Base-by-base conservation (phyloP, 2,329 filamentous ascomycete species). In the Penicillium olsonii region DNA sequence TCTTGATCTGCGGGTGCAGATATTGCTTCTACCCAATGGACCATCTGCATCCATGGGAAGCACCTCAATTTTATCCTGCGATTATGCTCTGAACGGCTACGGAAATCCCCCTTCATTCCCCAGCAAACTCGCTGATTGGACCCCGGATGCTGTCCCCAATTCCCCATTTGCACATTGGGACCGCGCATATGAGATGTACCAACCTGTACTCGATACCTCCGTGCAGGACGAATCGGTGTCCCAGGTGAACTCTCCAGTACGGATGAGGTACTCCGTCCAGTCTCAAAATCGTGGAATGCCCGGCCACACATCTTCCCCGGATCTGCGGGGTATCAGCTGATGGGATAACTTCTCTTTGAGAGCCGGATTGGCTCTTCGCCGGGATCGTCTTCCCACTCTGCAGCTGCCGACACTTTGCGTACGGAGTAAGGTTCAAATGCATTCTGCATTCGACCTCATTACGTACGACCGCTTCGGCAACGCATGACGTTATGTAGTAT, bases 281-380 rank as follows among this genome's bases (percentile, higher is more conserved):
- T n/a, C n/a, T n/a, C n/a, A n/a, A n/a, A n/a, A n/a, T n/a, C n/a
- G n/a, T 33, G 42, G 42, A 37, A 44, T 44, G 42, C 12, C 34
- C 42, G 42, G 12, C 29, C 38, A 42, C 40, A 26, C 29, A 48
- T 56, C 37, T 52, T 35, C 37, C 43, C 44, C 43, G 51, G 46
- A 37, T 55, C 53, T 59, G 57, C 57, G 57, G 57, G 57, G 57
- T 60, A 53, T 60, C 57, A 59, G 50, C 51, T 59, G 56, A 59
- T 56, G 41, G 34, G n/a, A 35, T 35, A 35, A 38, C 34, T 35
- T 26, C n/a, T n/a, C n/a, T n/a, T n/a, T n/a, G n/a, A n/a, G n/a
- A n/a, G n/a, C n/a, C 33, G 33, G 33, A 35, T 35, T 35, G 33
- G 33, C 17, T 35, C 6, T 11, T 18, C 8, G n/a, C 17, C 15